Percentiles rank a stretch among this genome's conserved stretches.
phyloP scores from a whole-genome alignment of 2,329 filamentous ascomycete genomes.

The Salinomyces thailandicus region DNA sequence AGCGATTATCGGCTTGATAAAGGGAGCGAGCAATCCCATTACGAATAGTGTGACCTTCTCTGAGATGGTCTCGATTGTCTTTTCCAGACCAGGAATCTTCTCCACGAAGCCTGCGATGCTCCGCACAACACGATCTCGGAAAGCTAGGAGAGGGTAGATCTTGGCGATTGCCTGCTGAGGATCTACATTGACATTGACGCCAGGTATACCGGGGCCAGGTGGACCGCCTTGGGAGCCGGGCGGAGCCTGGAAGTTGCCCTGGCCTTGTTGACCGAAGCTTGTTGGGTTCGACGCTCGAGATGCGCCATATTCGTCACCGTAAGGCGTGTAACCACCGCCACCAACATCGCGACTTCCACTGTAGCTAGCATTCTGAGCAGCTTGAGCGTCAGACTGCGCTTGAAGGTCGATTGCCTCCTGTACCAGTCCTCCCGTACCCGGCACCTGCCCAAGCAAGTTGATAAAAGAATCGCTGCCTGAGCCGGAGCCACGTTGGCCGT shows the following conservation, averaged over 20 bases:
- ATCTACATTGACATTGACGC: constrained; percentile 70
- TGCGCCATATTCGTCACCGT: constrained; percentile 12
- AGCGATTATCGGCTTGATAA: constrained; percentile 82
- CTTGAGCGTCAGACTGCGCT: constrained; percentile 38
- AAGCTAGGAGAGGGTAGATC: constrained; percentile 91
- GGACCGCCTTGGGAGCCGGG: constrained; percentile 30
- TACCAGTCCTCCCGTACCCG: constrained; percentile 41
- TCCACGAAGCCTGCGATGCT: constrained; percentile 74
- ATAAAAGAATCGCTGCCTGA: constrained; percentile 41
- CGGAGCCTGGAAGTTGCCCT: constrained; percentile 21
- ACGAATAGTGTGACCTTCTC: constrained; percentile 90
- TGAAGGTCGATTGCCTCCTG: constrained; percentile 39
- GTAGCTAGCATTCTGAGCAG: constrained; percentile 26
- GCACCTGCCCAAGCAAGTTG: constrained; percentile 64
- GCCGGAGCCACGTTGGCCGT: constrained; percentile 19
- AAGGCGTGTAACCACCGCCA: constrained; percentile 12
- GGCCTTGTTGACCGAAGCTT: constrained; percentile 13
- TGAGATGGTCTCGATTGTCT: constrained; percentile 84
- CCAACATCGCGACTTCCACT: constrained; percentile 9
- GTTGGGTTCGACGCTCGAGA: constrained; percentile 19
- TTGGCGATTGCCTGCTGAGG: constrained; percentile 39
- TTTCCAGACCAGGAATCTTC: constrained; percentile 83
- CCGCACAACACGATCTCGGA: constrained; percentile 87
- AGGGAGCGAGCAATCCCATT: constrained; percentile 80
- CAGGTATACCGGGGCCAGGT: constrained; percentile 48